phyloP scores from a whole-genome alignment of 371 early-diverging fungal species.

The Mortierella polycephala region DNA sequence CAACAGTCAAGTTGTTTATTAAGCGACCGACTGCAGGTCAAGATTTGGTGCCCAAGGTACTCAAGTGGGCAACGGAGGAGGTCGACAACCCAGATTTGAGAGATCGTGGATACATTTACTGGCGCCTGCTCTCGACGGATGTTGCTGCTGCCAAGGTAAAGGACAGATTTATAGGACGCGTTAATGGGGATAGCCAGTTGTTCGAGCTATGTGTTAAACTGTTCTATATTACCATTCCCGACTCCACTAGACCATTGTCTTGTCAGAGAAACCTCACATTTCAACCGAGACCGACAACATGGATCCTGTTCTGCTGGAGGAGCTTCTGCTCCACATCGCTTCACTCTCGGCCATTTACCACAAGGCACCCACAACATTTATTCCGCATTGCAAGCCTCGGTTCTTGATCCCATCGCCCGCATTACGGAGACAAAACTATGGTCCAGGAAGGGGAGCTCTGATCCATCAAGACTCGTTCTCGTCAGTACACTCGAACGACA shows the following conservation, averaged over 20 bases:
- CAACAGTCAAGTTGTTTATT: constrained; percentile 94
- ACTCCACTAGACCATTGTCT: constrained; percentile 74
- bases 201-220: no score
- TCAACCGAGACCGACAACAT: constrained; percentile 87
- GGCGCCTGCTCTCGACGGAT: constrained; percentile 94
- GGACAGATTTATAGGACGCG: no score
- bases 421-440: constrained; percentile 54
- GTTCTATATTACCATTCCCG: no score
- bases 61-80: constrained; percentile 90
- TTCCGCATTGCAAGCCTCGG: constrained; percentile 70
- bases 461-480: constrained; percentile 35
- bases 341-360: constrained; percentile 94
- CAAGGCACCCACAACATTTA: constrained; percentile 86
- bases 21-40: constrained; percentile 90
- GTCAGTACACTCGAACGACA: constrained; percentile 4
- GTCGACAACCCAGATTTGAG: constrained; percentile 96
- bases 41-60: constrained; percentile 85
- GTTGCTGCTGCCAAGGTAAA: constrained; percentile 84
- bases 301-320: constrained; percentile 85
- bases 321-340: constrained; percentile 86
- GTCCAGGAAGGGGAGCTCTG: constrained; percentile 16
- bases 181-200: no score
- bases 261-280: constrained; percentile 94
- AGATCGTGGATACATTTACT: constrained; percentile 96
- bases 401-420: constrained; percentile 67